Evolutionary conservation across 192 early-diverging fungal species (phyloP), one percentile per base, ranked within the genome.

Genomic region (Diversispora epigaea): DNA sequence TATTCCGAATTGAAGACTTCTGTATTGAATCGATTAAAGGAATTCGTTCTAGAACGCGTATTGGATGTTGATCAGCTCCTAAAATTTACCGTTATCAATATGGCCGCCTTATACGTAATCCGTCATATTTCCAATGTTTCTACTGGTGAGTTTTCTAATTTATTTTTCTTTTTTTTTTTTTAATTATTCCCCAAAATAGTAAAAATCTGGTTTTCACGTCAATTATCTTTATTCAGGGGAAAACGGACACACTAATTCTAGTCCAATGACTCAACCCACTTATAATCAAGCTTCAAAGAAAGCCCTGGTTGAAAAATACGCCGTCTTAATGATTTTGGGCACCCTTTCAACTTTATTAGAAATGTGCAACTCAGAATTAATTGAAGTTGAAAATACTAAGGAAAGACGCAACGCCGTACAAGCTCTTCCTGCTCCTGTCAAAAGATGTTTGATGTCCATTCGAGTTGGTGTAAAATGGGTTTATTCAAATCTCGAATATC

Each of bases 401-500:
- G 7, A 41, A 39, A 44, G 8, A 6, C 21, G 52, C 4, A 75
- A 39, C 19, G 70, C 76, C 2, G 56, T 77, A 11, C 76, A 77
- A 62, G 32, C 46, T 43, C 60, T 77, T 49, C 68, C 76, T 15
- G 68, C 66, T 22, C 21, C 76, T 45, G 68, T 77, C n/a, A 77
- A 77, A 71, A 61, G 76, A 21, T 47, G 76, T 25, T 45, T 77
- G 17, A 39, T 70, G 41, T 41, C 76, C 64, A 17, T 77, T 22
- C 76, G 76, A 49, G 32, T 72, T 5, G 68, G 55, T n/a, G 61
- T 44, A 49, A 77, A 71, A 56, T 77, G 76, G 76, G n/a, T 77
- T 56, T 21, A 64, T 47, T 49, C 32, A 3, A 73, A 19, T 15
- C 41, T 77, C 41, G 70, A 58, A 41, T 57, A 72, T 49, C n/a